Evolutionary conservation across 768 basidiomycete species (phyloP), one percentile per base, ranked within the genome.

Genomic region (Boletellus ananas): DNA sequence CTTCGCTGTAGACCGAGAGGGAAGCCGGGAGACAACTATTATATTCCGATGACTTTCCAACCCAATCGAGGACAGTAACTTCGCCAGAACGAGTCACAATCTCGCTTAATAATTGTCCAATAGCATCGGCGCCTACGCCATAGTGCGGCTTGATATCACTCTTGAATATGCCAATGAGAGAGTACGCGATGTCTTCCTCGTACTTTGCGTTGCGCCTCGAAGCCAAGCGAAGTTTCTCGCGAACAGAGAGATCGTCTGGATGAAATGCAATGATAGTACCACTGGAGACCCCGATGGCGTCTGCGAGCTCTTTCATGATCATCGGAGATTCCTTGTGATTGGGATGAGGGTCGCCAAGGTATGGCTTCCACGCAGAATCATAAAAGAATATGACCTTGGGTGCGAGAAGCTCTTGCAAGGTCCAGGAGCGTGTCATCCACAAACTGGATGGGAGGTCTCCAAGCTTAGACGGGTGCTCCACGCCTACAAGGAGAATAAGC

Each of bases 381-480:
- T 48, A 58, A 29, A 58, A 58, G 7, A 57, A n/a, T 34, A 54
- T 34, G 17, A 54, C 29, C 11, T 43, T 48, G 0, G 52, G 16
- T 12, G 45, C 49, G 16, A 59, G 57, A 37, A 59, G 47, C n/a
- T 59, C 58, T 35, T 52, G 59, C 4, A 43, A n/a, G 1, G 58
- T 58, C 58, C 58, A 58, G 1, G 44, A 56, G 2, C 56, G 52
- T 6, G 36, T 51, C 58, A 55, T 48, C 56, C 56, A 58, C 1
- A 4, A 0, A 31, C 45, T 51, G 11, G 6, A 4, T 4, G 21
- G 17, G 10, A 58, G 48, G 27, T 21, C 38, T 36, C 48, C 48
- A 10, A 3, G 34, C 18, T 43, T 43, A 16, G 48, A 43, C 11
- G 41, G 47, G 17, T 41, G 14, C 31, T 36, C 18, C 34, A 37